Base-by-base conservation (phyloP, 2,329 filamentous ascomycete genomes). In the Sclerotinia subarctica region DNA sequence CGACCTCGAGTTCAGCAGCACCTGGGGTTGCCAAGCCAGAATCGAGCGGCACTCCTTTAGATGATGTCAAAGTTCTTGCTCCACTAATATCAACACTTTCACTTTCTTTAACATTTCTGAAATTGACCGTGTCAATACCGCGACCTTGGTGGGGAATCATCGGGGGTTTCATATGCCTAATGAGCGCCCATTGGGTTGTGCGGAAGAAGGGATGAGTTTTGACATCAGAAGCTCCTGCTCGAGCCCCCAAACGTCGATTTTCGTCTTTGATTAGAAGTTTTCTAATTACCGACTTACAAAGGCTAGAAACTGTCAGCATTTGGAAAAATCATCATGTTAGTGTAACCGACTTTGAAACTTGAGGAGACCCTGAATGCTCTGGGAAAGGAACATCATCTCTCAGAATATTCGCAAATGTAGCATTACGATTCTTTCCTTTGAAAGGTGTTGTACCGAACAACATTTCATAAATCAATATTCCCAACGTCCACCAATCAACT, bases 231-330 rank as follows among this genome's bases (percentile, higher is more conserved):
- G 95, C 95, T 70, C 95, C 95, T 3, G 95, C 95, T 70, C 95
- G 91, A 60, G 95, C 96, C 69, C 95, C 95, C 54, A 99, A 86
- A 69, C 95, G 90, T 70, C 94, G 90, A 69, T 94, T 93, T 80
- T 99, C 95, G 74, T 99, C 95, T 80, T 99, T 99, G 84, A 98
- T 98, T 56, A 99, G 85, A 19, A 99, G 86, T 81, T 99, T 99
- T 72, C 95, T 88, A 77, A 99, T 97, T 70, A 99, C 82, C 5
- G 92, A 96, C 81, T 99, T 99, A 84, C 95, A 99, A 58, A 97
- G 86, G 78, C 94, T 97, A 71, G 38, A 56, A 44, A 8, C 38
- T 64, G 74, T 82, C 75, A 83, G 80, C 67, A 68, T 49, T 11
- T 49, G 38, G 38, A 32, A 62, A 47, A 11, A 49, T 47, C 8